phyloP scores from a whole-genome alignment of 1,284 basidiomycete genomes.

The Hemileia vastatrix region DNA sequence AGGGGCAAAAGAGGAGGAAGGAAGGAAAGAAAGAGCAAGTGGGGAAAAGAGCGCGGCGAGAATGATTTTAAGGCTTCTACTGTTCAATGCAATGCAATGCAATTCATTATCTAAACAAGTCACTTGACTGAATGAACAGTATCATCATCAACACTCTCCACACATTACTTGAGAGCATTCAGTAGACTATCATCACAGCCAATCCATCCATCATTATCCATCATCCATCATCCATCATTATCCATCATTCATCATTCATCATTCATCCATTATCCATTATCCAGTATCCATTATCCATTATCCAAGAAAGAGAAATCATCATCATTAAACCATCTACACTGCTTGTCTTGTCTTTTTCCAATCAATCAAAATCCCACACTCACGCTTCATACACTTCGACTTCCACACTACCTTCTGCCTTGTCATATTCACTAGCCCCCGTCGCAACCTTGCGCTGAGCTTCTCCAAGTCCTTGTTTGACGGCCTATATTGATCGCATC shows the following conservation, averaged over 20 bases:
- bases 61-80: no score
- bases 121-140: no score
- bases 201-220: no score
- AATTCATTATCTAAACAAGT: no score
- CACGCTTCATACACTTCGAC: slow-evolving; percentile 22
- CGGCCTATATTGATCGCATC: slow-evolving; percentile 55
- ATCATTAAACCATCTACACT: neutral
- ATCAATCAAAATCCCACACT: neutral
- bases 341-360: neutral
- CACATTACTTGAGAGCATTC: no score
- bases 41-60: neutral
- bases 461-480: slow-evolving; percentile 80
- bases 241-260: neutral
- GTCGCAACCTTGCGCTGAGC: slow-evolving; percentile 72
- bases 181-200: no score
- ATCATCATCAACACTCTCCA: no score
- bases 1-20: neutral
- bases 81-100: no score
- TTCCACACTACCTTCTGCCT: slow-evolving; percentile 51
- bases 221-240: neutral
- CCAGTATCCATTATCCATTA: neutral
- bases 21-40: neutral
- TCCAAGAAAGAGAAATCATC: no score
- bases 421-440: slow-evolving; percentile 81
- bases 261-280: neutral